phyloP scores from a whole-genome alignment of 2,329 filamentous ascomycete species.

The Neodidymelliopsis sp. region DNA sequence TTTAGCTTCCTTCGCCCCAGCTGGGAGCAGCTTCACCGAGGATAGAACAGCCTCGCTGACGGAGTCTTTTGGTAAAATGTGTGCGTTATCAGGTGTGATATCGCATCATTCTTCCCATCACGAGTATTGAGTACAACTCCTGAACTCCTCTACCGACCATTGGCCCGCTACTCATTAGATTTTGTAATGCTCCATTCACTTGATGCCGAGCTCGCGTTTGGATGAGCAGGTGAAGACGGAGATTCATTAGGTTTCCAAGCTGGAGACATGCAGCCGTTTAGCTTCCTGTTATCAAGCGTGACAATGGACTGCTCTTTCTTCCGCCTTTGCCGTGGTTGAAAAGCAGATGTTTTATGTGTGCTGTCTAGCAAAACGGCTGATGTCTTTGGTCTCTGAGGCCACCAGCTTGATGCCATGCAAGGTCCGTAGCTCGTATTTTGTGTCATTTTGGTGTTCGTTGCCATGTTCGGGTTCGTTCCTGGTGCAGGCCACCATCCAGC shows the following conservation, averaged over 20 bases:
- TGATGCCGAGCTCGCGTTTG: no score
- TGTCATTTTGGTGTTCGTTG: conserved; percentile 17
- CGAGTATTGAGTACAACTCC: no score
- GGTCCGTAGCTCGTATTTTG: conserved; percentile 1
- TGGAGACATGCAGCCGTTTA: conserved; percentile 10
- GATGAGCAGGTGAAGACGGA: no score
- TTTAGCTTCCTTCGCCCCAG: conserved; percentile 7
- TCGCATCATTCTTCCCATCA: no score
- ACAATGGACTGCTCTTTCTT: background rate
- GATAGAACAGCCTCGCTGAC: no score
- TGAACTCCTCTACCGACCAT: no score
- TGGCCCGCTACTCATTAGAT: no score
- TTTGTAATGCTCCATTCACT: no score
- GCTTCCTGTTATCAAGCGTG: background rate
- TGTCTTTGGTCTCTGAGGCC: conserved; percentile 19
- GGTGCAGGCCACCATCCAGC: conserved; percentile 31
- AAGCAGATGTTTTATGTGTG: conserved; percentile 16
- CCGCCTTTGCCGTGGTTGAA: conserved; percentile 3
- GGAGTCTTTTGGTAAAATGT: no score
- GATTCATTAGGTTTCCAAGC: no score
- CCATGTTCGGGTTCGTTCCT: conserved; percentile 6
- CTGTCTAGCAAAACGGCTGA: conserved; percentile 1
- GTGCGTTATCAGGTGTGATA: no score
- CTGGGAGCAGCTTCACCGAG: background rate
- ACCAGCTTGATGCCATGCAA: conserved; percentile 23